Evolutionary conservation across 2,329 filamentous ascomycete genomes (phyloP), one percentile per base, ranked within the genome.

Genomic region (Dichotomopilus funicola): DNA sequence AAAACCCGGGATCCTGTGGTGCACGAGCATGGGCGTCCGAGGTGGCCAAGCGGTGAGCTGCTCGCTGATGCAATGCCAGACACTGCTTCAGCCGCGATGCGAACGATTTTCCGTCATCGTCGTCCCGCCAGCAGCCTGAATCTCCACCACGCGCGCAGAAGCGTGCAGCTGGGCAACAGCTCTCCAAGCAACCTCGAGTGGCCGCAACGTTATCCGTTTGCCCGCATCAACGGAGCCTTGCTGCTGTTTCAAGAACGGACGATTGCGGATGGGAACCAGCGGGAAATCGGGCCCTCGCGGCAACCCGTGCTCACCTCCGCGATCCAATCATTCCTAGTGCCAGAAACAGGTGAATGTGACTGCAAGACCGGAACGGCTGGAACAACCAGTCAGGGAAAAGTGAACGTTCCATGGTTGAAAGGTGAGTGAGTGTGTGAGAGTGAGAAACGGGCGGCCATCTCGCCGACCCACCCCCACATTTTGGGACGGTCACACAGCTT

Each of bases 281-380:
- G 19, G 49, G 31, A 31, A 42, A 27, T 33, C 50, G 40, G 51
- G 49, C 19, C 43, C 43, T 37, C 48, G 51, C 53, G 52, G 49
- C 40, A 51, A 9, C 50, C 51, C 40, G 46, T 51, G 50, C 46
- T 53, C 53, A 38, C 46, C 49, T 54, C 53, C 51, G 40, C 56
- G 56, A 54, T 47, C 58, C 58, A 60, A 60, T 60, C 58, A 58
- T 50, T 10, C 31, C 6, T 44, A 31, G 42, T 44, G 42, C 42
- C 31, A 27, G 19, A 27, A 27, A 27, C 2, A 27, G 19, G 19
- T 27, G 19, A 27, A 27, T 27, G 19, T 42, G 40, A 13, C 13
- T 12, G 12, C 11, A 38, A 38, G 37, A n/a, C 13, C 11, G 10
- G 10, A 42, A 42, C 40, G 40, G 6, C 19, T 27, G 19, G 19